Base-by-base conservation (phyloP, 2,329 filamentous ascomycete species). In the Calonectria pauciramosa region DNA sequence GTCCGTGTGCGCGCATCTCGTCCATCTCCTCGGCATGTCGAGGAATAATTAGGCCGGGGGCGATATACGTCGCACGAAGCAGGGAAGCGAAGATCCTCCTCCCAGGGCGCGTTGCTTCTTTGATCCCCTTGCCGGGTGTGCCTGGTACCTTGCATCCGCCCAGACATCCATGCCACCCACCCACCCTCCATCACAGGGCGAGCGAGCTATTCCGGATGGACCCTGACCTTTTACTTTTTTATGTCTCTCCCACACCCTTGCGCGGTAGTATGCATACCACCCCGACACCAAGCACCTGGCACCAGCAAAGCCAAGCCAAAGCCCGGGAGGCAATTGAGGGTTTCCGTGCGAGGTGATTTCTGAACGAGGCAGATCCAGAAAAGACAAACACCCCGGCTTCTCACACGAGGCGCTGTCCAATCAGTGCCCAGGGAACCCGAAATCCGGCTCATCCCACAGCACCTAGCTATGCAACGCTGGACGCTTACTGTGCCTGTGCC, bases 111-210 rank as follows among this genome's bases (percentile, higher is more conserved):
- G 26, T 68, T 41, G 34, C 34, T 65, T 65, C 60, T 65, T 65
- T 65, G 30, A 44, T 65, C 38, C 60, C 54, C 60, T 49, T 65
- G 56, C 56, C 56, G 56, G 60, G 60, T 63, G 71, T 73, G 71
- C 71, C 71, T 73, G 71, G 71, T 73, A 69, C 71, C 71, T 73
- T 73, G 71, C 71, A 73, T 73, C 54, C 66, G 68, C 38, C 38
- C 65, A 63, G 20, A 34, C 66, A 68, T 32, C 51, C 65, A 63
- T 63, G 56, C 56, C 56, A 63, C 56, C 60, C 51, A 65, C 20
- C 68, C 49, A 64, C 68, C 56, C 70, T 72, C 70, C 70, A 72
- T 68, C 52, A 49, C 51, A 47, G 38, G 52, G 38, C 68, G 47
- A 56, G 38, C 68, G 47, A 56, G 68, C 59, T 66, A 71, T 71